Percentiles rank a stretch among this genome's conserved stretches.
Conservation (phyloP, 192 early-diverging fungal genomes). For the Physocladia obscura region DNA sequence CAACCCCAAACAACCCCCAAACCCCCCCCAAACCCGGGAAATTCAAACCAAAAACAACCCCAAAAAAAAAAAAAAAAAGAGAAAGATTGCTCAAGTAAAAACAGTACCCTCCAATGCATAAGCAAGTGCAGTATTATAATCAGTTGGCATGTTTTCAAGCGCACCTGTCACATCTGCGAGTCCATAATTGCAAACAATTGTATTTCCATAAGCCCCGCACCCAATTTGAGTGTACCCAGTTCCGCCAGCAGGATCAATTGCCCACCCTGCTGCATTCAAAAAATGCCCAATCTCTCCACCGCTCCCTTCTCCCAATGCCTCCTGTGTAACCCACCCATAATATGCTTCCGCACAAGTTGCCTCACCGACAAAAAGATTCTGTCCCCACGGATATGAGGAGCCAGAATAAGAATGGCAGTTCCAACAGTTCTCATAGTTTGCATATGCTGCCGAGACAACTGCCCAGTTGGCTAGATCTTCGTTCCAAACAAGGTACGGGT, state of each 20-base stretch:
- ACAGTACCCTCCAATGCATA: not conserved
- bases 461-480: not conserved
- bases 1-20: no score
- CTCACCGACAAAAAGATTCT: not conserved
- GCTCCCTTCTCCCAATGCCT: not conserved
- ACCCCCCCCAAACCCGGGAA: no score
- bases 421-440: not conserved
- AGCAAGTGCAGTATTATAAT: not conserved
- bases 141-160: not conserved
- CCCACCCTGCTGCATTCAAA: not conserved
- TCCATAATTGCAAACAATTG: not conserved
- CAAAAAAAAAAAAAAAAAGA: no score
- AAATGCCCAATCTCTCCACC: not conserved
- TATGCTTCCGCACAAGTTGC: not conserved
- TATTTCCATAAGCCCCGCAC: not conserved
- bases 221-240: no score
- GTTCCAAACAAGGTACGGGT: not conserved
- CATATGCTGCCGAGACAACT: not conserved
- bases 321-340: constrained; percentile 9
- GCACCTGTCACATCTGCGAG: not conserved
- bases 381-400: not conserved
- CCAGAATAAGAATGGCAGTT: not conserved
- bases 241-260: no score
- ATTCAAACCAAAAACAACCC: no score
- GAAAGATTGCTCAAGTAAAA: no score